Evolutionary conservation across 192 early-diverging fungal species (phyloP).

Genomic region (Dissophora globulifera): DNA sequence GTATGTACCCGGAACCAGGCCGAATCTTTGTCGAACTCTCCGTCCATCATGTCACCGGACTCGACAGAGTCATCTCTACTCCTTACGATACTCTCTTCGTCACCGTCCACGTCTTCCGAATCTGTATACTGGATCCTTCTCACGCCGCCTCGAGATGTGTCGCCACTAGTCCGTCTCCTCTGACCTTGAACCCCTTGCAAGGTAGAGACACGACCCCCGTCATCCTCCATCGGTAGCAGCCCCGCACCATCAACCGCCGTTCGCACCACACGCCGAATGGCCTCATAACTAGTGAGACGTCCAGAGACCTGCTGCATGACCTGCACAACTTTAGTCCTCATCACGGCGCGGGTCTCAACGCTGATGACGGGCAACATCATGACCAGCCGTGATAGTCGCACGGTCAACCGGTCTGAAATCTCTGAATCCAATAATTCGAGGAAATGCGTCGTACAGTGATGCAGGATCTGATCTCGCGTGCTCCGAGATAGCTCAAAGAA

Average conservation of each 20-base stretch:
- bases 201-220: too few species aligned
- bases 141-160: background rate
- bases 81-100: background rate
- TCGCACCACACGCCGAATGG: slow-evolving; percentile 11
- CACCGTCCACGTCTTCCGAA: background rate
- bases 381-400: slow-evolving; percentile 19
- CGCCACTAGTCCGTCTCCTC: background rate
- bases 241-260: slow-evolving; percentile 35
- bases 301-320: slow-evolving; percentile 13
- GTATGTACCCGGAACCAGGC: slow-evolving; percentile 1
- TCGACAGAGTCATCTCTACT: background rate
- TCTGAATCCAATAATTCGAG: slow-evolving; percentile 26
- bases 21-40: background rate
- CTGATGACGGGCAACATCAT: slow-evolving; percentile 43
- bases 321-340: slow-evolving; percentile 21
- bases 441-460: slow-evolving; percentile 39
- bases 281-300: slow-evolving; percentile 14
- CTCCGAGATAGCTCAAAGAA: background rate
- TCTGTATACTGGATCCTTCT: background rate
- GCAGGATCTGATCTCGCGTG: slow-evolving; percentile 25
- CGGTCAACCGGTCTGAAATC: slow-evolving; percentile 15
- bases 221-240: background rate
- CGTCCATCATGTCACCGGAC: background rate
- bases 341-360: slow-evolving; percentile 26
- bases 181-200: too few species aligned